Evolutionary conservation across 139 green algal species (phyloP).

Genomic region (Tetraselmis striata): DNA sequence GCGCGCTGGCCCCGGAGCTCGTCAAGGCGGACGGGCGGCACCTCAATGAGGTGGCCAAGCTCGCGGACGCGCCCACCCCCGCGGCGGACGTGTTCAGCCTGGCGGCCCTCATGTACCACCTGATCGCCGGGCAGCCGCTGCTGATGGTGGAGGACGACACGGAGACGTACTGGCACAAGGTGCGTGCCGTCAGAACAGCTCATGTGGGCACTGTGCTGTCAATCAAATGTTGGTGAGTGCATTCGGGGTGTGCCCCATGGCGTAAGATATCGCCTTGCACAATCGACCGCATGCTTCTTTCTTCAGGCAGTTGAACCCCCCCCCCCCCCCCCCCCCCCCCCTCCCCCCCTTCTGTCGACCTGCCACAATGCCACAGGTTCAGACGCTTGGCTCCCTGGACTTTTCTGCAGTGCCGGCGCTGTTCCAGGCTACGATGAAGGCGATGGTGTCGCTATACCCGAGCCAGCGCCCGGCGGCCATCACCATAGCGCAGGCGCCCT

Average conservation of each 20-base stretch:
- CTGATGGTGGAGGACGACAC: slow-evolving; percentile 19
- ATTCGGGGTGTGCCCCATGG: too few relatives aligned
- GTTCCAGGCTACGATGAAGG: slow-evolving; percentile 29
- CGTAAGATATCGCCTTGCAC: too few relatives aligned
- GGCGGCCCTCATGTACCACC: slow-evolving; percentile 52
- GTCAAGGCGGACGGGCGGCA: slow-evolving; percentile 18
- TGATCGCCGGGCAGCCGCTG: slow-evolving; percentile 31
- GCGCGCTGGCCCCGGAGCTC: slow-evolving; percentile 71
- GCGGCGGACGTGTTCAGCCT: slow-evolving; percentile 73
- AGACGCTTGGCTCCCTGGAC: slow-evolving; percentile 23
- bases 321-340: too few relatives aligned
- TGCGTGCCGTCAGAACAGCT: neutral
- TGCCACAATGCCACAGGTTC: too few relatives aligned
- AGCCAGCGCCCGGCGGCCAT: slow-evolving; percentile 31
- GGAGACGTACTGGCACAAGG: slow-evolving; percentile 29
- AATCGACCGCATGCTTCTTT: too few relatives aligned
- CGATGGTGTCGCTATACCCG: slow-evolving; percentile 41
- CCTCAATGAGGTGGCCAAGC: neutral
- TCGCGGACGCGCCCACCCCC: slow-evolving; percentile 10
- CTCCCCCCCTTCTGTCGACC: too few relatives aligned
- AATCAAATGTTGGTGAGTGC: too few relatives aligned
- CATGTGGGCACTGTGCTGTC: too few relatives aligned
- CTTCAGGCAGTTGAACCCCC: too few relatives aligned
- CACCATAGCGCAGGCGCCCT: slow-evolving; percentile 37
- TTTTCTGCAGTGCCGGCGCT: slow-evolving; percentile 17